Evolutionary conservation across 1,139 yeast species (phyloP).

Genomic region (Candida tetrigidarum): DNA sequence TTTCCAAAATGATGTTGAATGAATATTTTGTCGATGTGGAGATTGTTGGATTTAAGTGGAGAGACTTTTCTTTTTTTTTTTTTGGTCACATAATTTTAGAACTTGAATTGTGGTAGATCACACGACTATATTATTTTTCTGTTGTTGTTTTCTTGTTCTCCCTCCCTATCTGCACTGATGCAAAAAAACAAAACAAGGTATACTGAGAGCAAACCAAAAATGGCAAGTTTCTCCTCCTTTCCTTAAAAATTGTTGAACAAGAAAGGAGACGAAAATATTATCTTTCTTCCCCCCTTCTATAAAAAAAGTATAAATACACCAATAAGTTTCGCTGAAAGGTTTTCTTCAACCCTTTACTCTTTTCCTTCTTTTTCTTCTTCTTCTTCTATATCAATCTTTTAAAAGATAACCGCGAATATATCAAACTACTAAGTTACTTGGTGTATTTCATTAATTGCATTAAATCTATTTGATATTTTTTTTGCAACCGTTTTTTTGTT

Average conservation of each 20-base stretch:
- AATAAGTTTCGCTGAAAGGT: neutral
- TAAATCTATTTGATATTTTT: no score
- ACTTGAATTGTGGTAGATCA: neutral
- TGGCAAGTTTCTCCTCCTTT: neutral
- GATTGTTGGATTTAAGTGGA: constrained; percentile 4
- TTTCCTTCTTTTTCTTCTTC: neutral
- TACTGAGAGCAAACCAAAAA: neutral
- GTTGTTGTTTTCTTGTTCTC: neutral
- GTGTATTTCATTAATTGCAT: neutral
- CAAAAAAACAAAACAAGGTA: neutral
- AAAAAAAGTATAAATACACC: constrained; percentile 5
- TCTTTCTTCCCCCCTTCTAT: neutral
- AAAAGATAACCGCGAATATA: neutral
- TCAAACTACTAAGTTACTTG: neutral
- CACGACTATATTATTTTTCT: neutral
- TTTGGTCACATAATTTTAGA: neutral
- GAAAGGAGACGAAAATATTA: no score
- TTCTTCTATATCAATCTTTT: constrained; percentile 1
- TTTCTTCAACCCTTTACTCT: neutral
- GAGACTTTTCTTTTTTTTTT: constrained; percentile 1
- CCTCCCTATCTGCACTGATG: constrained; percentile 1
- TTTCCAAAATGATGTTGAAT: no score
- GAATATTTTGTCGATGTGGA: neutral
- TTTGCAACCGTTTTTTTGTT: constrained; percentile 8
- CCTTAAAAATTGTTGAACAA: neutral